Evolutionary conservation across 169 alveolate genomes (phyloP).

Genomic region (Miamiensis avidus): DNA sequence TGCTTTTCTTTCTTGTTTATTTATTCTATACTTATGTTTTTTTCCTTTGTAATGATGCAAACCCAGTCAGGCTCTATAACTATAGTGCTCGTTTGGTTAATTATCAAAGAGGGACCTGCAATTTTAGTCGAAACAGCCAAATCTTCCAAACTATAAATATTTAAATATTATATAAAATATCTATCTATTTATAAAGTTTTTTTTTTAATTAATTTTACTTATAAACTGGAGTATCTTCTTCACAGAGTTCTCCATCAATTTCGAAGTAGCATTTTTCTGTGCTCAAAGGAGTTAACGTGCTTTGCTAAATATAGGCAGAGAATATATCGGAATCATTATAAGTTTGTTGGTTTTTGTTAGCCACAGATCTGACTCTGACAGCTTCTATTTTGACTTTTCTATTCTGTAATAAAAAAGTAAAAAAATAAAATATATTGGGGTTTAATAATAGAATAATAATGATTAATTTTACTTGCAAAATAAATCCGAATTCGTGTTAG

Average conservation of each 20-base stretch:
- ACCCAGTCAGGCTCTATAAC: constrained; percentile 53
- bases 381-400: constrained; percentile 54
- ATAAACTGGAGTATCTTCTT: constrained; percentile 54
- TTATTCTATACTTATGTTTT: neutral
- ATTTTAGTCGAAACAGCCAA: constrained; percentile 42
- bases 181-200: no score
- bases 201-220: neutral
- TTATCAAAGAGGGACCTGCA: constrained; percentile 72
- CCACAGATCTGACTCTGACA: constrained; percentile 61
- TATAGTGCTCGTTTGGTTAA: constrained; percentile 64
- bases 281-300: neutral
- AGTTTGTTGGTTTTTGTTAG: neutral
- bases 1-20: constrained; percentile 3
- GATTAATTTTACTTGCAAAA: neutral
- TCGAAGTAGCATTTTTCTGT: constrained; percentile 24
- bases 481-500: constrained; percentile 68
- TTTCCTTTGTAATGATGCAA: neutral
- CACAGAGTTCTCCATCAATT: constrained; percentile 8
- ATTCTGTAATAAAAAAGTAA: no score
- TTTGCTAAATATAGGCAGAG: neutral
- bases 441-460: no score
- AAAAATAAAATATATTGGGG: no score
- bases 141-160: constrained; percentile 22
- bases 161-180: no score
- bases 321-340: neutral